Evolutionary conservation across 2,329 filamentous ascomycete genomes (phyloP), one percentile per base, ranked within the genome.

Genomic region (Penicillium sp.): DNA sequence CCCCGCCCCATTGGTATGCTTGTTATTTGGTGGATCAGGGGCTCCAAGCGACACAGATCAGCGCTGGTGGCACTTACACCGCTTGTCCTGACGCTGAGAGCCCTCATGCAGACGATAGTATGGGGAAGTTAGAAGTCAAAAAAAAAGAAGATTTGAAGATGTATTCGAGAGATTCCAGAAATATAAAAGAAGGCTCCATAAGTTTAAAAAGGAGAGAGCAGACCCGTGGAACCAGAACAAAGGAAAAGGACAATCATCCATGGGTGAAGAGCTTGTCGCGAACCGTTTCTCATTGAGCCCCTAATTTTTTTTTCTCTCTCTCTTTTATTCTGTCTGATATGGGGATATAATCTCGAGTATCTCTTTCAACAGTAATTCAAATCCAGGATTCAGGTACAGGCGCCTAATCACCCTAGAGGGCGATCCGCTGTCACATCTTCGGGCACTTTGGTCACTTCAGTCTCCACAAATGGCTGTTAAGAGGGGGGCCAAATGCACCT

Each of bases 351-450:
- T 29, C 15, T 27, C 9, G 3, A 38, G 3, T 38, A 25, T 21
- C 8, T 42, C 23, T 52, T 35, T 16, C 32, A n/a, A 42, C 38
- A 25, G 29, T 37, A 35, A 35, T 38, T 42, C 38, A 48, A 34
- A 48, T 54, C 51, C 44, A 50, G 45, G 55, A 62, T 63, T 57
- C 62, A 65, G 67, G 67, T 60, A 68, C 62, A 60, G 44, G 61
- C 60, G 61, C 59, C 59, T 64, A 64, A 52, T 31, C 25, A 50
- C 41, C 41, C 57, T 59, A 61, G 62, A 65, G 57, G 61, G 57
- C 61, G 64, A 67, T 68, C 67, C 62, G 66, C 65, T 68, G 65
- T 71, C 66, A 69, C 66, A 68, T 66, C 61, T 60, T 66, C 62
- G 58, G 56, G 53, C 54, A 56, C 60, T 58, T 56, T 63, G 70